These are phyloP conservation scores for Stagonosporopsis vannaccii DNA, from an alignment of 2,329 filamentous ascomycete genomes.

Conservation along the genomic window DNA sequence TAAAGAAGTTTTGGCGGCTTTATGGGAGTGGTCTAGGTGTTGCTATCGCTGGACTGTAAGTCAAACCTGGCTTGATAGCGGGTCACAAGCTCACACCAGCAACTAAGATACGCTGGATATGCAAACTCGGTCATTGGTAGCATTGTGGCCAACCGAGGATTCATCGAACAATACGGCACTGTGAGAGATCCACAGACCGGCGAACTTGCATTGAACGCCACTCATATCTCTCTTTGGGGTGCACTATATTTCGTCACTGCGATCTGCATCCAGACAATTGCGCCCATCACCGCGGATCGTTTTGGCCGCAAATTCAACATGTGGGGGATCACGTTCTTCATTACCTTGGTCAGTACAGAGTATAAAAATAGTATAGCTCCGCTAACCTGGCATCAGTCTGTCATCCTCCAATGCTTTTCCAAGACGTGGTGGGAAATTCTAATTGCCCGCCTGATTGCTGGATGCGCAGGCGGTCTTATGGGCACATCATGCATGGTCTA, in stretches of 20 bases:
- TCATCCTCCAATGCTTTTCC: not conserved
- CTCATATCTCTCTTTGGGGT: conserved; percentile 2
- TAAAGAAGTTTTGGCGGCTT: not conserved
- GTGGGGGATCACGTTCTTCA: conserved; percentile 1
- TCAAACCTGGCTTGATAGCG: too few relatives aligned
- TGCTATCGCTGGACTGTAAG: not conserved
- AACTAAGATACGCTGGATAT: not conserved
- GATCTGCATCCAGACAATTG: not conserved
- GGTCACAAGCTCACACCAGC: not conserved
- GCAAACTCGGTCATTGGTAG: not conserved
- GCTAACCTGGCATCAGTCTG: not conserved
- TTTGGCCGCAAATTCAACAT: not conserved
- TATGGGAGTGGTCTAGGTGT: not conserved
- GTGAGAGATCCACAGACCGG: not conserved
- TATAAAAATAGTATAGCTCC: not conserved
- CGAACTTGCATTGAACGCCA: not conserved
- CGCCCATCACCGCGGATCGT: not conserved
- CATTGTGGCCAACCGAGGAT: not conserved
- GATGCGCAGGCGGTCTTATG: not conserved
- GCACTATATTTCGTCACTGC: not conserved
- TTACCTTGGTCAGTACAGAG: not conserved
- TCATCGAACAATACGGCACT: not conserved
- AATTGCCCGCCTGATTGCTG: not conserved
- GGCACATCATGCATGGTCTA: not conserved
- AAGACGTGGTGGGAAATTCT: conserved; percentile 1